Conservation (phyloP, 2,329 filamentous ascomycete species). For the Claviceps cyperi region DNA sequence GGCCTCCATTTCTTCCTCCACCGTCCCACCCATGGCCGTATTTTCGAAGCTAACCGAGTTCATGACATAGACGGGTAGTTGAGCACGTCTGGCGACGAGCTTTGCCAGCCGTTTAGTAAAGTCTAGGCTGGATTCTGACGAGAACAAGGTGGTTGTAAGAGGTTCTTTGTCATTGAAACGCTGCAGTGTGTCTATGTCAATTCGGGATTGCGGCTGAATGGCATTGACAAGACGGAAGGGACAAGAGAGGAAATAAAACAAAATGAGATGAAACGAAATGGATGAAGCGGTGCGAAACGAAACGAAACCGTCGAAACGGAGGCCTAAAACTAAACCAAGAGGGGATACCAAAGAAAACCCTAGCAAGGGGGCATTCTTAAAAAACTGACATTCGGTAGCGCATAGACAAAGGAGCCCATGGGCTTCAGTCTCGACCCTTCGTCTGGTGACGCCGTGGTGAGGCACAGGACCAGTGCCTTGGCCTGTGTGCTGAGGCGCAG, state of each 20-base stretch:
- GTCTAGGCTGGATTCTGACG: slow-evolving; percentile 62
- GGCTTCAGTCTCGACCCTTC: slow-evolving; percentile 34
- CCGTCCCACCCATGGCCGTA: slow-evolving; percentile 60
- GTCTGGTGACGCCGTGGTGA: slow-evolving; percentile 42
- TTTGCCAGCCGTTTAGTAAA: slow-evolving; percentile 78
- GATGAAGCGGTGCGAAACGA: background rate
- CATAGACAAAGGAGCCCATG: slow-evolving; percentile 87
- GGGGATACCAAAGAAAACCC: background rate
- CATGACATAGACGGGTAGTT: slow-evolving; percentile 74
- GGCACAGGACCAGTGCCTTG: slow-evolving; percentile 44
- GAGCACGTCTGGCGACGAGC: slow-evolving; percentile 58
- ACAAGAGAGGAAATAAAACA: background rate
- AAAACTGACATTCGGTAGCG: slow-evolving; percentile 62
- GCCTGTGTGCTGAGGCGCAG: slow-evolving; percentile 42
- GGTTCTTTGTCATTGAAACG: slow-evolving; percentile 43
- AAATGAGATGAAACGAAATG: background rate
- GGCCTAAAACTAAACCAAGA: background rate
- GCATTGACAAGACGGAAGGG: background rate
- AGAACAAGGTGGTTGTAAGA: slow-evolving; percentile 67
- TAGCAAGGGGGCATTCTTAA: slow-evolving; percentile 26
- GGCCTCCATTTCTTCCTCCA: slow-evolving; percentile 90
- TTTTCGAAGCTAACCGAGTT: slow-evolving; percentile 70
- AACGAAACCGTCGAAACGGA: background rate
- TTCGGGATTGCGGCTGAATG: background rate
- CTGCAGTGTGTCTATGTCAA: slow-evolving; percentile 16